Conservation (phyloP, 768 basidiomycete species). For the Gloeophyllum trabeum region DNA sequence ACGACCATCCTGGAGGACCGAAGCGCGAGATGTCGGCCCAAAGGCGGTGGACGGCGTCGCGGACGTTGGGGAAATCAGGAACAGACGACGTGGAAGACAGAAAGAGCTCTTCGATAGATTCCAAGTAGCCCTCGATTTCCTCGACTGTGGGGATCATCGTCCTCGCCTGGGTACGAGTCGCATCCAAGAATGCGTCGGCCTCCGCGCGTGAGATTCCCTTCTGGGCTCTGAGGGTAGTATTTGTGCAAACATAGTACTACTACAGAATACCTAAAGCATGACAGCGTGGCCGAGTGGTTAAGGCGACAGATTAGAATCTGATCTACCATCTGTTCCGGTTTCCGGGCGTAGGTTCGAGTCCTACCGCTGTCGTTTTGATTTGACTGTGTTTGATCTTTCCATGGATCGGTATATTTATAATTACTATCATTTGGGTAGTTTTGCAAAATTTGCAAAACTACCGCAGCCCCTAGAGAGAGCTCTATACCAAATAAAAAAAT, state of each 20-base stretch:
- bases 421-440: too few species aligned
- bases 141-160: slow-evolving; percentile 36
- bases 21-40: slow-evolving; percentile 77
- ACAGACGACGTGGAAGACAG: slow-evolving; percentile 42
- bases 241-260: background rate
- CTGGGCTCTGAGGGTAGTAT: background rate
- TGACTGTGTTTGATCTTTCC: background rate
- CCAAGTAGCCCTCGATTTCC: slow-evolving; percentile 61
- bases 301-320: slow-evolving; percentile 1
- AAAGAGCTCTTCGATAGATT: slow-evolving; percentile 53
- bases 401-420: background rate
- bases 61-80: slow-evolving; percentile 49
- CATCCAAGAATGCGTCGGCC: too few species aligned
- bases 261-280: background rate
- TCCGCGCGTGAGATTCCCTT: too few species aligned
- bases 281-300: slow-evolving; percentile 1
- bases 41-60: slow-evolving; percentile 54
- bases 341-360: slow-evolving; percentile 13
- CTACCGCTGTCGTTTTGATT: slow-evolving; percentile 11
- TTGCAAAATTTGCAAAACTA: too few species aligned
- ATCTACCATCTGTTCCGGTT: slow-evolving; percentile 10
- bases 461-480: too few species aligned
- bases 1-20: slow-evolving; percentile 42
- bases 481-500: too few species aligned
- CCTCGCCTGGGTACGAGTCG: too few species aligned